phyloP scores from a whole-genome alignment of 768 basidiomycete genomes.

The Paxillus rubicundulus region DNA sequence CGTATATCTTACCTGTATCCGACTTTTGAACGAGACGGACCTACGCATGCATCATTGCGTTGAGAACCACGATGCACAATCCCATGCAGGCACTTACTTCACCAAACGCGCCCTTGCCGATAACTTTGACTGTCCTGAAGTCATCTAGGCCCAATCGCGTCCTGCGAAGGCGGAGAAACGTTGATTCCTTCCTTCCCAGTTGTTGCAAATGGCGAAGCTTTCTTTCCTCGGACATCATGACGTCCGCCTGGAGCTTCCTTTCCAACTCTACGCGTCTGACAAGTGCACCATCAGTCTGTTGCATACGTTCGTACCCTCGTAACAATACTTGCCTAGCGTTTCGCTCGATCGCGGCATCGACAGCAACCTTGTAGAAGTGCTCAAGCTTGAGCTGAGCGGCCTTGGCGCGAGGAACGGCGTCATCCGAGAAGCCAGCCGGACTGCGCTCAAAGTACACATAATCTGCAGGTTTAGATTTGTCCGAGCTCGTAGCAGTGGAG shows the following conservation, averaged over 20 bases:
- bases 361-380: conserved; percentile 95
- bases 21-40: conserved; percentile 95
- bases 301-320: not conserved
- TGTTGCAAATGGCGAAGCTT: conserved; percentile 81
- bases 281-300: conserved; percentile 5
- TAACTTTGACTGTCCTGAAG: conserved; percentile 97
- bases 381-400: conserved; percentile 93
- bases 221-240: conserved; percentile 73
- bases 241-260: conserved; percentile 69
- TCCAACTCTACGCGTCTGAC: conserved; percentile 84
- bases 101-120: conserved; percentile 98
- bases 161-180: conserved; percentile 81
- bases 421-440: conserved; percentile 71
- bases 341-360: conserved; percentile 91
- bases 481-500: conserved; percentile 22
- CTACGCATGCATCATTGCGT: conserved; percentile 21
- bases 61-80: not conserved
- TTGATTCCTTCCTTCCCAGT: conserved; percentile 84
- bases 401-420: conserved; percentile 80
- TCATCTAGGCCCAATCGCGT: conserved; percentile 90
- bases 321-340: conserved; percentile 68
- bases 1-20: conserved; percentile 97
- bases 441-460: conserved; percentile 93
- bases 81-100: conserved; percentile 55
- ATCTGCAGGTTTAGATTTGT: conserved; percentile 54